Conservation (phyloP, 2,329 filamentous ascomycete species). For the Myriosclerotinia scirpicola region DNA sequence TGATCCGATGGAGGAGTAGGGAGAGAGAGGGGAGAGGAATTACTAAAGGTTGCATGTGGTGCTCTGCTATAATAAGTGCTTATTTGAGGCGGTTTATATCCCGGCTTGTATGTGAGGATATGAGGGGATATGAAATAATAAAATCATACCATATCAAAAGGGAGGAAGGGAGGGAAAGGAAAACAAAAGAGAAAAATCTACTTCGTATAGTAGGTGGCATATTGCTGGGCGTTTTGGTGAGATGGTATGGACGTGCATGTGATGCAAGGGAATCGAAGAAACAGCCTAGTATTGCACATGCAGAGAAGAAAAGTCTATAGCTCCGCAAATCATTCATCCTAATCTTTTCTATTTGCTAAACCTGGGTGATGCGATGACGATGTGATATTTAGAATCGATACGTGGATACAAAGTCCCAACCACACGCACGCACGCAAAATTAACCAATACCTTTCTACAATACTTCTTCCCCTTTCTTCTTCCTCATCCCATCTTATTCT, state of each 20-base stretch:
- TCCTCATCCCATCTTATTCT: background rate
- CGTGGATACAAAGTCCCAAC: background rate
- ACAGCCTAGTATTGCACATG: background rate
- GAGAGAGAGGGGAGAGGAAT: background rate
- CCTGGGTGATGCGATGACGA: background rate
- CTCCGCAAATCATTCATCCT: too few species aligned
- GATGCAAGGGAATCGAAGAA: background rate
- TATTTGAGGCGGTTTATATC: conserved; percentile 22
- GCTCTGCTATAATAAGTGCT: conserved; percentile 19
- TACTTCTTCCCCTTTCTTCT: background rate
- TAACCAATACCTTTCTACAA: background rate
- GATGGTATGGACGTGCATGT: conserved; percentile 16
- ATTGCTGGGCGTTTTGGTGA: conserved; percentile 22
- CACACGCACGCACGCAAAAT: background rate
- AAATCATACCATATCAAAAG: background rate
- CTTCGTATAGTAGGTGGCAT: conserved; percentile 21
- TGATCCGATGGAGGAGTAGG: conserved; percentile 61
- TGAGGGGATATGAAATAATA: background rate
- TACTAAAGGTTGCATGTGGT: background rate
- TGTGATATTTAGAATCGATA: conserved; percentile 4
- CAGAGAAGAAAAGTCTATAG: background rate
- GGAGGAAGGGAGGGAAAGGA: background rate
- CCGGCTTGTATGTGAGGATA: background rate
- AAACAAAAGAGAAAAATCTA: conserved; percentile 3
- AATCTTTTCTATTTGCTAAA: too few species aligned